Evolutionary conservation across 495 filamentous ascomycete genomes (phyloP), one percentile per base, ranked within the genome.

Genomic region (Eremomyces bilateralis): DNA sequence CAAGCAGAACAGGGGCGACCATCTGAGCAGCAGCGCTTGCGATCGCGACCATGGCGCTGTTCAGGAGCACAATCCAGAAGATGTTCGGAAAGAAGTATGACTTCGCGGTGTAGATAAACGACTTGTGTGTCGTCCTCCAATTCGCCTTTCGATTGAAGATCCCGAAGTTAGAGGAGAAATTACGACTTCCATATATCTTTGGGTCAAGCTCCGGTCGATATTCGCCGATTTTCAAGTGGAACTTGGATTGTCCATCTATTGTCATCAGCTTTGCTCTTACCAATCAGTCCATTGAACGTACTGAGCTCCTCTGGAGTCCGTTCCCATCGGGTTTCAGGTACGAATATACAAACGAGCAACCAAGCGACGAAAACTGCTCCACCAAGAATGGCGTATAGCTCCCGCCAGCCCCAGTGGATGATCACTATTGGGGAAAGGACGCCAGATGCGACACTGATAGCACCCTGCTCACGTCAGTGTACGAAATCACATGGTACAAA

Each of bases 321-420:
- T 30, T 29, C 34, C 44, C 47, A 50, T 19, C 44, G 41, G 4
- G 47, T 50, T 35, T 50, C 47, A 8, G 47, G 47, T 10, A 47
- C 25, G 22, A 47, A 43, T 4, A 36, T 20, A 11, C 45, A 6
- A 31, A 50, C 34, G 20, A 45, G 22, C n/a, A 48, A 6, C 48
- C 45, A 51, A 1, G 48, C 40, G 1, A 42, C 21, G 22, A 44
- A 20, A 15, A 37, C 45, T 4, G 46, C 16, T 11, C 32, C 38
- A 4, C 37, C 37, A 11, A 41, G 43, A 31, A 51, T 51, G 31
- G 29, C 47, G 33, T 48, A 51, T 12, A 51, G 36, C 44, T 41
- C 45, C 15, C 47, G 36, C 48, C 45, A 51, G 25, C 37, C 34
- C 28, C 41, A 43, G 28, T 48, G 38, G 6, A 35, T 35, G 2